Conservation (phyloP, 257 asterid species). For the Mentha longifolia region DNA sequence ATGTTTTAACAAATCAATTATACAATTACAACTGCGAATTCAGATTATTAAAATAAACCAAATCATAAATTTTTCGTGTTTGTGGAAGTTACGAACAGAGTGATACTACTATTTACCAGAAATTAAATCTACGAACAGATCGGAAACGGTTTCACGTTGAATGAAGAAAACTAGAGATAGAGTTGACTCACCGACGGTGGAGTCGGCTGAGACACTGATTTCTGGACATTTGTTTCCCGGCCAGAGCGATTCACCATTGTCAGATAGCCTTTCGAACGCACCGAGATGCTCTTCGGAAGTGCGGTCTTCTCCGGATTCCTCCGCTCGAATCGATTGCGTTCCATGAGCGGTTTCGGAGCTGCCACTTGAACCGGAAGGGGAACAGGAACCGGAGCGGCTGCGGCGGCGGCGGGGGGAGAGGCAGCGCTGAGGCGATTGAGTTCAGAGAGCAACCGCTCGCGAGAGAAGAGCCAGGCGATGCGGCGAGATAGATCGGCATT, state of each 20-base stretch:
- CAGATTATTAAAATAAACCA: neutral
- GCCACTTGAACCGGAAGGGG: constrained; percentile 27
- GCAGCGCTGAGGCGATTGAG: constrained; percentile 56
- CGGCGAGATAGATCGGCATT: constrained; percentile 74
- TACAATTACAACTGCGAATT: neutral
- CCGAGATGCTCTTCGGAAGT: constrained; percentile 82
- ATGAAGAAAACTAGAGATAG: neutral
- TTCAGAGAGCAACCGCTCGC: constrained; percentile 64
- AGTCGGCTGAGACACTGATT: constrained; percentile 33
- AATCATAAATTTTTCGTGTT: neutral
- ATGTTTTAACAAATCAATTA: neutral
- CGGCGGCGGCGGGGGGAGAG: constrained; percentile 35
- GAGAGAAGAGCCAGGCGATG: constrained; percentile 56
- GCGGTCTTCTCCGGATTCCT: constrained; percentile 47
- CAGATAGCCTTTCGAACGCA: constrained; percentile 69
- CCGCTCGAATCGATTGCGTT: constrained; percentile 45
- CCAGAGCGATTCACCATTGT: constrained; percentile 45
- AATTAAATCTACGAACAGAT: neutral
- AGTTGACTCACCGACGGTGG: constrained; percentile 53
- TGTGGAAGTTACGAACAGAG: neutral
- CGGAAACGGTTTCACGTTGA: constrained; percentile 2
- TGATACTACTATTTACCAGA: neutral
- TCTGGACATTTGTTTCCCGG: constrained; percentile 38
- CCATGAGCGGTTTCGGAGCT: constrained; percentile 40
- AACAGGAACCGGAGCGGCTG: constrained; percentile 33